Conservation (phyloP, 352 stramenopile species). For the Phytopythium aichiense region DNA sequence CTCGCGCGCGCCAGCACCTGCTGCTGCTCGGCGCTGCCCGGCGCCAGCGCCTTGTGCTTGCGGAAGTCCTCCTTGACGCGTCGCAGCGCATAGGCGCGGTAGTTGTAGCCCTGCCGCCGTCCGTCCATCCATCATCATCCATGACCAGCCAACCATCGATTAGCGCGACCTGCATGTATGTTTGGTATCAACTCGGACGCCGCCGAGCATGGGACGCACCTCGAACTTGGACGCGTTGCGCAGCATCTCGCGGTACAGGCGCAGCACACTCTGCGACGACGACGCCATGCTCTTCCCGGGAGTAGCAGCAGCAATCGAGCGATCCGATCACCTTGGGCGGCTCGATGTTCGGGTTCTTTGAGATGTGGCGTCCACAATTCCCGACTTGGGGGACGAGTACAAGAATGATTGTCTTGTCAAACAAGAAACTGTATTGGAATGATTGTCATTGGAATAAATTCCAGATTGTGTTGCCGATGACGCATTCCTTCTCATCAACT, state of each 20-base stretch:
- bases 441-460: slow-evolving; percentile 1
- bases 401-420: slow-evolving; percentile 2
- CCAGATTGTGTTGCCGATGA: background rate
- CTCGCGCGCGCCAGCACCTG: slow-evolving; percentile 34
- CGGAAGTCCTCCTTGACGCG: slow-evolving; percentile 74
- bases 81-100: slow-evolving; percentile 56
- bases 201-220: too few species aligned
- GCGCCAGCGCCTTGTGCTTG: slow-evolving; percentile 47
- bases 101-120: slow-evolving; percentile 60
- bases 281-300: slow-evolving; percentile 11
- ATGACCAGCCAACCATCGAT: slow-evolving; percentile 6
- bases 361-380: background rate
- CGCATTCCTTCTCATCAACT: background rate
- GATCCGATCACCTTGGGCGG: background rate
- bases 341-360: background rate
- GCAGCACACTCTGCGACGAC: slow-evolving; percentile 39
- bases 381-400: too few species aligned
- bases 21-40: slow-evolving; percentile 46
- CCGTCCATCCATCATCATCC: background rate
- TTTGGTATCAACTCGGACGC: too few species aligned
- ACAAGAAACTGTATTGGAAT: background rate
- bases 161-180: background rate
- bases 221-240: slow-evolving; percentile 47
- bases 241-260: slow-evolving; percentile 56
- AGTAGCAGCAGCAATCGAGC: too few species aligned